Base-by-base conservation (phyloP, 306 rosid genomes). In the Gleditsia sinensis region DNA sequence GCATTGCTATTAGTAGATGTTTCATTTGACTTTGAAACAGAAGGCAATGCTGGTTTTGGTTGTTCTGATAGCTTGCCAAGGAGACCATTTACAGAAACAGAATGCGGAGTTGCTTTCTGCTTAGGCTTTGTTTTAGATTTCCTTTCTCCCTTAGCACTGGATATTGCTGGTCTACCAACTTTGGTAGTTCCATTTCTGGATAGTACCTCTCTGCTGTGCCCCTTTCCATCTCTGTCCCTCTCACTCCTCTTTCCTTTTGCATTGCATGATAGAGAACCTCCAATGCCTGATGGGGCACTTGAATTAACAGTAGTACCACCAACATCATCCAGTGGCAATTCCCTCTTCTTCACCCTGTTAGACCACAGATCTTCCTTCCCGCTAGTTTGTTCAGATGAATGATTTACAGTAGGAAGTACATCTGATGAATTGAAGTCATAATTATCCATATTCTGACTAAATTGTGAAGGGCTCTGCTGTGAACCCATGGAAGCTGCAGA, bases 191-290 rank as follows among this genome's bases (percentile, higher is more conserved):
- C 97, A 83, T 89, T 92, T 85, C 98, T 91, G 57, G 96, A 86
- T 74, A 76, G 81, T 40, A 88, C 86, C 84, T 92, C 99, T 84
- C 96, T 88, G 84, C 84, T 75, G 69, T 94, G 89, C 80, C 92
- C 97, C 81, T 94, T 94, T 71, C 95, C 99, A 43, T 95, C 99
- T 83, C 99, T 90, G 73, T 95, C 99, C 87, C 99, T 94, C 76
- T 94, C 99, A 51, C 98, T 95, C 76, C 99, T 86, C 93, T 89
- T 95, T 69, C 98, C 98, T 83, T 95, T 95, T 72, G 98, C 96
- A 82, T 86, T 92, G 85, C 92, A 89, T 36, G 94, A 83, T 57
- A 95, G 80, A 80, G 95, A 85, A 84, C 50, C 79, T 74, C 91
- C 96, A 46, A 92, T 86, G 84, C 83, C 91, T n/a, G 92, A 56